Conservation (phyloP, 805 yeast species). For the Candida anglica region DNA sequence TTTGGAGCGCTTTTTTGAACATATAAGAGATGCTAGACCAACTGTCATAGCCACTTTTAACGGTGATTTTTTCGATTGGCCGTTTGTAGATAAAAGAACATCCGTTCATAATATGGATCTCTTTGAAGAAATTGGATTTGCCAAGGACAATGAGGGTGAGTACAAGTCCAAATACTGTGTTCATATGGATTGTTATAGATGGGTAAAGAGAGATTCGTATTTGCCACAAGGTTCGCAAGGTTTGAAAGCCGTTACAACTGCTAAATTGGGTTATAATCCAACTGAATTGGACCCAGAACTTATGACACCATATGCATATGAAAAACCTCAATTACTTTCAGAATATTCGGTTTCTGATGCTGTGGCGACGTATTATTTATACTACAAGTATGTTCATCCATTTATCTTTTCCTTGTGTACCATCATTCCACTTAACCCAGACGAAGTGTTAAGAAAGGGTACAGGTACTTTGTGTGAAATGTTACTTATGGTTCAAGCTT, state of each 20-base stretch:
- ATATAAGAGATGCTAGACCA: constrained; percentile 81
- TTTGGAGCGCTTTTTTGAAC: constrained; percentile 78
- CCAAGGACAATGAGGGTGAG: constrained; percentile 83
- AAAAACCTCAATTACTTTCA: constrained; percentile 85
- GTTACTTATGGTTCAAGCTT: constrained; percentile 96
- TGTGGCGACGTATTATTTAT: constrained; percentile 94
- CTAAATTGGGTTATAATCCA: constrained; percentile 93
- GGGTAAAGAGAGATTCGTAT: constrained; percentile 98
- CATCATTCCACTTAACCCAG: constrained; percentile 93
- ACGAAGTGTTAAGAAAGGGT: constrained; percentile 92
- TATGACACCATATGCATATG: constrained; percentile 97
- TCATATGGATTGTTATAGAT: constrained; percentile 95
- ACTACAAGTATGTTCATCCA: constrained; percentile 96
- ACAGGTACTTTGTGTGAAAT: constrained; percentile 98
- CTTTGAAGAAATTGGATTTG: constrained; percentile 93
- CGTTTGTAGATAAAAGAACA: constrained; percentile 89
- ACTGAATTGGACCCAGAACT: constrained; percentile 95
- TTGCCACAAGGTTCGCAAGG: constrained; percentile 99
- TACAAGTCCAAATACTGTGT: constrained; percentile 89
- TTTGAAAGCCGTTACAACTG: constrained; percentile 94
- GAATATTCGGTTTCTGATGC: constrained; percentile 99
- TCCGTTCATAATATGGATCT: constrained; percentile 78
- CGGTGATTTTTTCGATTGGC: constrained; percentile 99
- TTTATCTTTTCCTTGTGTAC: constrained; percentile 94
- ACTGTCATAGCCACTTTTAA: constrained; percentile 97